Evolutionary conservation across 2,329 filamentous ascomycete genomes (phyloP), one percentile per base, ranked within the genome.

Genomic region (Polytolypa hystricis): DNA sequence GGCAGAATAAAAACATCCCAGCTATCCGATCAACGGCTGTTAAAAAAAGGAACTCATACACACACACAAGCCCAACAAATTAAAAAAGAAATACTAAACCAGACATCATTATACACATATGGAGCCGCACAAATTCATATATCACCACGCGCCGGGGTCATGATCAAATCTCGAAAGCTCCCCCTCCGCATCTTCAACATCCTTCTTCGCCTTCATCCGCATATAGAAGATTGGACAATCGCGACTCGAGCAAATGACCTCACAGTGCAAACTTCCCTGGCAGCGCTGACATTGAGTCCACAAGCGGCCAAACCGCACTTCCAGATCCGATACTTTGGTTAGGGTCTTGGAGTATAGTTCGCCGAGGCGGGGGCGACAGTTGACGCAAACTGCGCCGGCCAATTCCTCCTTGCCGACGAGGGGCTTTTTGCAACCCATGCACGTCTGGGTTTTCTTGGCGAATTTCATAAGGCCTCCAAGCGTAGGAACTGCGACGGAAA

Each of bases 151-250:
- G 39, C 81, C 79, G 51, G 77, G 74, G 61, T 94, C 87, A 45
- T 78, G 74, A 63, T 98, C 91, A 62, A 98, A 98, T 50, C 91
- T 70, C 49, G 74, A 74, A 51, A 98, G 61, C 60, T 98, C 91
- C 65, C 85, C 93, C 39, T 87, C 85, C 2, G 80, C 81, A 64
- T 98, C 91, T 60, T 96, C 89, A 26, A 96, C 79, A 58, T 98
- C 91, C 69, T 98, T 98, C 73, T 95, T 93, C 20, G 89, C 89
- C 71, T 98, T 98, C 91, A 98, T 98, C 4, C 91, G 79, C 91
- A 98, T 98, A 61, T 98, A 98, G 62, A 98, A 98, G 53, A 98
- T 98, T 1, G 91, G 91, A 56, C 91, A 98, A 66, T 98, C 91
- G 58, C 86, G 83, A 57, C 81, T 89, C 44, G 81, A 87, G 67